Evolutionary conservation across 1,284 basidiomycete species (phyloP).

Genomic region (Trichosporon sp.): DNA sequence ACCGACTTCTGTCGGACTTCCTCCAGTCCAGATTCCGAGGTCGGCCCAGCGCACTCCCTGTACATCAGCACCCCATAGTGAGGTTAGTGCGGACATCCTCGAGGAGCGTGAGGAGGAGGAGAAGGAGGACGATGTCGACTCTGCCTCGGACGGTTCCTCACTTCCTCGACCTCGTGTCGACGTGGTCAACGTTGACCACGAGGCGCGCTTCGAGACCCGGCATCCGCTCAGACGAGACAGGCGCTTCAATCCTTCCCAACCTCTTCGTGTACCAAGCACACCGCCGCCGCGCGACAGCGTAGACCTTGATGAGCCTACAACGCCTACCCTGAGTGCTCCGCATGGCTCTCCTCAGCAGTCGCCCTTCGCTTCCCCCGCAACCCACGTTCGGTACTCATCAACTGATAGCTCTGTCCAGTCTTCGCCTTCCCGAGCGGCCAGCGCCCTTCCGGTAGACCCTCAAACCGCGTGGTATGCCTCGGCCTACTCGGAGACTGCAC

Average conservation of each 20-base stretch:
- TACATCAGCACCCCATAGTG: not conserved
- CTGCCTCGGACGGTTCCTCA: not conserved
- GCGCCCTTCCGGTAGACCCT: slow-evolving; percentile 22
- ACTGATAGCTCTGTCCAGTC: slow-evolving; percentile 3
- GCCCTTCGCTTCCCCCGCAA: not conserved
- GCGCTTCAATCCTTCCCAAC: slow-evolving; percentile 1
- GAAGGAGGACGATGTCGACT: not conserved
- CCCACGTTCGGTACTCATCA: not conserved
- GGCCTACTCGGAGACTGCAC: slow-evolving; percentile 62
- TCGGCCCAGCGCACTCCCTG: not conserved
- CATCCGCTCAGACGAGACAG: not conserved
- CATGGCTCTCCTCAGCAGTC: slow-evolving; percentile 3
- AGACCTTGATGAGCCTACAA: not conserved
- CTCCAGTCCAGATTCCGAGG: not conserved
- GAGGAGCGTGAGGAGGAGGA: slow-evolving; percentile 19
- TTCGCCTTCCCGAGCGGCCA: not conserved
- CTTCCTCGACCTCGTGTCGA: slow-evolving; percentile 24
- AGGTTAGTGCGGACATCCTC: slow-evolving; percentile 1
- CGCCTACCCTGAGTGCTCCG: not conserved
- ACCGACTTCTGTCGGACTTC: slow-evolving; percentile 38
- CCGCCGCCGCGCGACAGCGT: not conserved
- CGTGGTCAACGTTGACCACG: slow-evolving; percentile 35
- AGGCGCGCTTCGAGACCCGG: slow-evolving; percentile 10
- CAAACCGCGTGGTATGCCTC: slow-evolving; percentile 59
- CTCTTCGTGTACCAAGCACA: not conserved